Base-by-base conservation (phyloP, 345 rosid genomes). In the Microthlaspi erraticum region DNA sequence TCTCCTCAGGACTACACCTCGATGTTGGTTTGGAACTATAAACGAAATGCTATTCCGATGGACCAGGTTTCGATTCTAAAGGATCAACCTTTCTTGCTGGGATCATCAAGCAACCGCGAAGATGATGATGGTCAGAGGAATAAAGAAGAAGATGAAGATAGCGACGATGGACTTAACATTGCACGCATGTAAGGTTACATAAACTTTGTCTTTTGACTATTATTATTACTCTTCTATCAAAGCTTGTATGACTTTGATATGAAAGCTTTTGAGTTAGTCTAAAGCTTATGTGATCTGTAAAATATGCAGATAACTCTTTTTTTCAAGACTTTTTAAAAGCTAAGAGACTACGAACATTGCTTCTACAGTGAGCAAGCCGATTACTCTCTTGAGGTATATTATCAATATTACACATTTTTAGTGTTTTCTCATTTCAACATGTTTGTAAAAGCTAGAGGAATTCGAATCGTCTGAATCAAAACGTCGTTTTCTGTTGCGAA, bases 11-110 rank as follows among this genome's bases (percentile, higher is more conserved):
- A 94, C 68, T 91, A 86, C 70, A 71, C 85, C 34, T 88, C 96
- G 6, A 91, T 94, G 97, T 88, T 94, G 62, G 97, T 94, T 43
- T 94, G 99, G 99, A 91, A 89, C 85, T 94, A 91, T 75, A 94
- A 91, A 71, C 80, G 95, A 80, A 94, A 94, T 51, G 83, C 88
- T 14, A 81, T 88, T 59, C 81, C 61, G 5, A 82, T 85, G 80
- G 93, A 86, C 75, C 93, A 84, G 73, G 79, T 83, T 68, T 84
- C 94, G 54, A 76, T 87, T 72, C 33, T 81, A 38, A 81, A 70
- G 62, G 81, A 83, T 69, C 68, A 76, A 48, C 81, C 73, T 31
- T 68, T 74, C 42, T 67, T 80, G 42, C 71, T 77, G 72, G 74
- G 77, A 61, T 81, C 75, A 19, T 62, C 87, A 58, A 78, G 70